Percentiles rank a stretch among this genome's conserved stretches.
phyloP scores from a whole-genome alignment of 345 rosid genomes.

The Linum usitatissimum region DNA sequence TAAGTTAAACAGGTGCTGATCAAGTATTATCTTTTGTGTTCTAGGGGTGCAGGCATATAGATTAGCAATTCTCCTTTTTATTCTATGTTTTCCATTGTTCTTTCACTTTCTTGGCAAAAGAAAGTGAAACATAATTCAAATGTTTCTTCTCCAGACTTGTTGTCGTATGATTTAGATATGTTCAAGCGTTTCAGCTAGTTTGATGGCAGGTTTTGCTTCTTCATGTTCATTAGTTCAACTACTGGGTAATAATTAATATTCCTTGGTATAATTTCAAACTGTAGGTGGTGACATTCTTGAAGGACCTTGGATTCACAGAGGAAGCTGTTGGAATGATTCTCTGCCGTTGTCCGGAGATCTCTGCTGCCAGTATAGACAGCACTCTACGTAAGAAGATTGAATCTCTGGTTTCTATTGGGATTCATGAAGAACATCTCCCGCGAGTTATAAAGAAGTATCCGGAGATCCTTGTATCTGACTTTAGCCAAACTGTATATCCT shows the following conservation, averaged over 20 bases:
- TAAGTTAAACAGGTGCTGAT: conserved; percentile 11
- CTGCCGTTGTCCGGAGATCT: conserved; percentile 75
- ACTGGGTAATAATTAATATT: not conserved
- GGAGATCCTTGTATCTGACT: conserved; percentile 59
- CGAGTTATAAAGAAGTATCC: conserved; percentile 77
- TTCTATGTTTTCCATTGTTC: not conserved
- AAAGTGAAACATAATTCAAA: not conserved
- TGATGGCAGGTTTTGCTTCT: not conserved
- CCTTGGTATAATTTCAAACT: conserved; percentile 5
- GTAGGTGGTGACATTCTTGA: conserved; percentile 60
- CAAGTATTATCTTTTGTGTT: not conserved
- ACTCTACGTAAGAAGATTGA: conserved; percentile 57
- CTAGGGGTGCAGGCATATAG: not conserved
- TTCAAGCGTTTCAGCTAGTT: not conserved
- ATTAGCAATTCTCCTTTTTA: not conserved
- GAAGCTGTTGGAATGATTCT: conserved; percentile 49
- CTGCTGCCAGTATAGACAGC: conserved; percentile 46
- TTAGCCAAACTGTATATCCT: conserved; percentile 50
- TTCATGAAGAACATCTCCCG: conserved; percentile 41
- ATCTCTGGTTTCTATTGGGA: conserved; percentile 49
- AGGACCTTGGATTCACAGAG: conserved; percentile 53
- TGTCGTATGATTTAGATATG: not conserved
- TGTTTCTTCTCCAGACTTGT: not conserved
- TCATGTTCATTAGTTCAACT: not conserved
- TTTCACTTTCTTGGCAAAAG: not conserved